Conservation (phyloP, 139 green algal species). For the Chlamydomonas schloesseri region DNA sequence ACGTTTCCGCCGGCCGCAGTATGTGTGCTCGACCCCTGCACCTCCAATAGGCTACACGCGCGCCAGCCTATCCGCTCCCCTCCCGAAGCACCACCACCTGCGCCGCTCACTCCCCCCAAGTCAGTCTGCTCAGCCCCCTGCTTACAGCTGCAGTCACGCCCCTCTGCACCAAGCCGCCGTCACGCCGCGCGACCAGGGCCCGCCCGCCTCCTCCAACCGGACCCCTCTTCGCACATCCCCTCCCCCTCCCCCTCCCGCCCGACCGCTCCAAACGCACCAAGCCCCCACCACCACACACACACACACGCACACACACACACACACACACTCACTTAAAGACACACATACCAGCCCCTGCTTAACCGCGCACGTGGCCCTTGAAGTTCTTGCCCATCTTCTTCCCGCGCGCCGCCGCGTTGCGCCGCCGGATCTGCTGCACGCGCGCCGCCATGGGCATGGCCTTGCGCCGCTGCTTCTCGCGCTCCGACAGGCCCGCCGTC, state of each 20-base stretch:
- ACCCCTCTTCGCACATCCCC: no score
- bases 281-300: no score
- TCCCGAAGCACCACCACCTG: neutral
- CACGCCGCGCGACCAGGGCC: no score
- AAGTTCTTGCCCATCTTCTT: slow-evolving; percentile 75
- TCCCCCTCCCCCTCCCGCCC: no score
- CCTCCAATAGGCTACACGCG: no score
- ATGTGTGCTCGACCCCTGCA: no score
- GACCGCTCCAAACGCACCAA: neutral
- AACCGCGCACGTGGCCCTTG: slow-evolving; percentile 74
- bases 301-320: no score
- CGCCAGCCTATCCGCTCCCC: no score
- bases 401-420: slow-evolving; percentile 46
- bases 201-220: no score
- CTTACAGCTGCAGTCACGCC: neutral
- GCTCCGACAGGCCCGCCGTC: slow-evolving; percentile 84
- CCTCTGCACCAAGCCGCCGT: neutral
- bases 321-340: no score
- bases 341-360: neutral
- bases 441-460: slow-evolving; percentile 88
- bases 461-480: slow-evolving; percentile 93
- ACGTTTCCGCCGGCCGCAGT: no score
- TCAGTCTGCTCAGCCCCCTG: neutral
- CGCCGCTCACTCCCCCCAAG: no score
- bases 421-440: slow-evolving; percentile 69